Evolutionary conservation across 768 basidiomycete species (phyloP).

Genomic region (Chalciporus pseudorubinellus): DNA sequence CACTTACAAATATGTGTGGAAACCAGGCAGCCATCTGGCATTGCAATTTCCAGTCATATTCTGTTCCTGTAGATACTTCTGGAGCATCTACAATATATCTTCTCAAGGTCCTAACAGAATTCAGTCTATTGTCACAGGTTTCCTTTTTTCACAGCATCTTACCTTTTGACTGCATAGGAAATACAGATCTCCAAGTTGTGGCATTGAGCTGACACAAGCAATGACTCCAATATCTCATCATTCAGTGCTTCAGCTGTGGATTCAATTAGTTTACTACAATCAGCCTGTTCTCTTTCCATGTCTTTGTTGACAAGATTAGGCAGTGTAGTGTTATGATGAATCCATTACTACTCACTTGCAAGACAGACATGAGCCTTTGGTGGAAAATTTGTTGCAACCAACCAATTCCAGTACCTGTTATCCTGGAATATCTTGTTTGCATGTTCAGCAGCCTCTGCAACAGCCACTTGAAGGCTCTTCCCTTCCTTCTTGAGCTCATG

Average conservation of each 20-base stretch:
- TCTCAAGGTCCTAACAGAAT: no score
- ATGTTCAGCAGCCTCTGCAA: constrained; percentile 12
- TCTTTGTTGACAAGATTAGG: background rate
- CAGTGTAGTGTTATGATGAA: background rate
- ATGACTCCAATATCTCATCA: constrained; percentile 1
- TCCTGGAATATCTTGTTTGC: constrained; percentile 7
- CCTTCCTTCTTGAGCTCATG: constrained; percentile 8
- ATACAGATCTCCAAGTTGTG: background rate
- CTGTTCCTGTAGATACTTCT: no score
- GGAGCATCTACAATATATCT: no score
- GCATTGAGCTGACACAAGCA: constrained; percentile 1
- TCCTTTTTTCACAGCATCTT: background rate
- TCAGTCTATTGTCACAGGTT: no score
- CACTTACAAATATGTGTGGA: no score
- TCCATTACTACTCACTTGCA: background rate
- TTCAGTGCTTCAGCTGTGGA: background rate
- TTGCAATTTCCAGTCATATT: no score
- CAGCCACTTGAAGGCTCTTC: background rate
- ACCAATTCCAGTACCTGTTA: background rate
- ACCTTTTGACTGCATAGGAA: background rate
- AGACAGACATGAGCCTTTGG: background rate
- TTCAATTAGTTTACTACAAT: background rate
- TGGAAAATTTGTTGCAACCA: background rate
- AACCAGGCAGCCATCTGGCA: no score
- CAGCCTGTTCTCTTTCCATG: background rate